Evolutionary conservation across 805 yeast species (phyloP), one percentile per base, ranked within the genome.

Genomic region (Yarrowia bubula): DNA sequence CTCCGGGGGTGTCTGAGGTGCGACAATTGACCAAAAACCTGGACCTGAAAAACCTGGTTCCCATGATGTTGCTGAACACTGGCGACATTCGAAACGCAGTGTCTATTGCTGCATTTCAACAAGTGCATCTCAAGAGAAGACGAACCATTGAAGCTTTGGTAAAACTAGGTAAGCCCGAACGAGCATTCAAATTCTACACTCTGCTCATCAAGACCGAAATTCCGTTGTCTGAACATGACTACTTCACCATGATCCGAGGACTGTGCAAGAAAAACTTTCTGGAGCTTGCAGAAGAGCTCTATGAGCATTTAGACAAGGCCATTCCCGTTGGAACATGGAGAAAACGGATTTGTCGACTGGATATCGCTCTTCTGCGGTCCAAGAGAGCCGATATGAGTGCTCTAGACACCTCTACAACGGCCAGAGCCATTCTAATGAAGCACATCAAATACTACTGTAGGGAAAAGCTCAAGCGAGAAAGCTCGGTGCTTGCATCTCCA

Each of bases 191-290:
- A 38, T 55, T 39, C 38, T 55, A 55, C 38, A 15, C 47, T 15
- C 1, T 31, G 3, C 37, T 55, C 11, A 9, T 31, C 37, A 55
- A 55, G 15, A 55, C 61, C 10, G 61, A 55, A 37, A 55, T 55
- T 41, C 61, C 61, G 13, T 55, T 55, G 7, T 41, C 47, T 11
- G 61, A 55, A n/a, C 61, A 55, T 17, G 61, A 55, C 38, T 55
- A 55, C 39, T 28, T 55, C 22, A 39, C 38, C 13, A 35, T 55
- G 10, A 13, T 55, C 9, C n/a, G 61, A 13, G 61, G 61, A 1
- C 31, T 55, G 47, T 55, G 61, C 9, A 13, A 9, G 5, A 9
- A 41, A 8, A 37, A 22, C 11, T 55, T 55, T 32, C 31, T 55
- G 2, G 15, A 41, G 15, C 39, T 55, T 9, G 61, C 61, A 0